Base-by-base conservation (phyloP, 371 early-diverging fungal genomes). In the Thermomucor indicae-seudaticae region DNA sequence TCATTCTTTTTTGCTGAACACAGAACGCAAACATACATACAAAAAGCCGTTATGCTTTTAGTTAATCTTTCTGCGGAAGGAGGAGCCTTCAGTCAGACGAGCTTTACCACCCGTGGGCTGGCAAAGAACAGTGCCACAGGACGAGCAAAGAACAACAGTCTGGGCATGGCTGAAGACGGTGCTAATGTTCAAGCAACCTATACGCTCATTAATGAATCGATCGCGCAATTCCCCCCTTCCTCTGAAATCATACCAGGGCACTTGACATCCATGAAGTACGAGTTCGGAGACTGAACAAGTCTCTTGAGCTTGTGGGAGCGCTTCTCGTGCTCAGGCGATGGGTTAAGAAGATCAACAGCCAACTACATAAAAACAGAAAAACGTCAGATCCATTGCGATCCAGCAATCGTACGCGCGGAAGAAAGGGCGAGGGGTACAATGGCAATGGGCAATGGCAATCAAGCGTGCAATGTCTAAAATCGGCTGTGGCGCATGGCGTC, bases 191-290 rank as follows among this genome's bases (percentile, higher is more conserved):
- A 90, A 88, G 83, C 99, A 99, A 38, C 92, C 93, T 79, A 38
- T 16, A 37, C 23, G 19, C 40, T 12, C 20, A 17, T 39, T 37
- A 47, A 30, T 45, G 5, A 37, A 20, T 10, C 14, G 6, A 27
- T 6, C 16, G 5, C 35, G 23, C 8, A 17, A 23, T 30, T 17
- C 20, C 24, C 30, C 17, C 30, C 30, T 30, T 24, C 29, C 6
- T 43, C 20, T 25, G 22, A 41, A 47, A 44, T 24, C 30, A 39
- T 52, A 87, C 90, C 90, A 49, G 89, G 84, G 87, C 99, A 99
- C 85, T 96, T 96, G 50, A 99, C 97, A 69, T 98, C 97, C 97
- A 99, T 98, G 81, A 98, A 99, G 89, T 88, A 99, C 39, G 98
- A 96, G 91, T 99, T 96, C 64, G 97, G 95, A 65, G 86, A 85